phyloP scores from a whole-genome alignment of 1,284 basidiomycete genomes.

The Cerrena zonata region DNA sequence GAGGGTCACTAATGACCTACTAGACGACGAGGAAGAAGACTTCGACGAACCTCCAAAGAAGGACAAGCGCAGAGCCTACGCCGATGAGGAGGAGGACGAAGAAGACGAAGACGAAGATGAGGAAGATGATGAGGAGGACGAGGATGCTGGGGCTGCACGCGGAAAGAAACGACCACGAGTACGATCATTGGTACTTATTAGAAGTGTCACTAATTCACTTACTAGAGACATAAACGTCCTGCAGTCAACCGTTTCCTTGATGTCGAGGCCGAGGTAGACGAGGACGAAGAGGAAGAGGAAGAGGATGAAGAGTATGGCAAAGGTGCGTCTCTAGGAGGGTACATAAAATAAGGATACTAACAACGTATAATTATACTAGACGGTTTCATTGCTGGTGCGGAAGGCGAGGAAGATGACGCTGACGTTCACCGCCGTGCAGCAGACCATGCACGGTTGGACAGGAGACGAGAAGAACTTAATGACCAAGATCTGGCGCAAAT shows the following conservation, averaged over 20 bases:
- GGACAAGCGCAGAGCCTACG: constrained; percentile 29
- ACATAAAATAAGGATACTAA: not conserved
- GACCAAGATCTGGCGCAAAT: constrained; percentile 84
- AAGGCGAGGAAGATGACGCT: constrained; percentile 66
- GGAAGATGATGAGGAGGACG: constrained; percentile 36
- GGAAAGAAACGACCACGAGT: constrained; percentile 58
- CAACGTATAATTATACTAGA: too few relatives aligned
- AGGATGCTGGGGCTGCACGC: constrained; percentile 34
- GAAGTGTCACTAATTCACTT: not conserved
- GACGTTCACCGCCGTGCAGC: constrained; percentile 55
- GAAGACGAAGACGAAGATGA: constrained; percentile 49
- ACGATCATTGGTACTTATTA: constrained; percentile 8
- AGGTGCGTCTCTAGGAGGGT: constrained; percentile 41
- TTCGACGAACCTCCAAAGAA: constrained; percentile 25
- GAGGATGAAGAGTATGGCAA: constrained; percentile 80
- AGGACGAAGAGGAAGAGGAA: constrained; percentile 92
- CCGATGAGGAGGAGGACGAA: constrained; percentile 46
- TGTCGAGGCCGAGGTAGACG: constrained; percentile 89
- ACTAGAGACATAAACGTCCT: constrained; percentile 47
- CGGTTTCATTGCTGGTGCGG: constrained; percentile 78
- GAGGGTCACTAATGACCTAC: constrained; percentile 12
- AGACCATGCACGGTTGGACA: constrained; percentile 77
- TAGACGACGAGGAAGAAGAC: constrained; percentile 33
- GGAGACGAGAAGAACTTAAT: constrained; percentile 69
- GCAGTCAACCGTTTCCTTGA: constrained; percentile 83